Conservation (phyloP, 768 basidiomycete genomes). For the Filobasidium wieringae region DNA sequence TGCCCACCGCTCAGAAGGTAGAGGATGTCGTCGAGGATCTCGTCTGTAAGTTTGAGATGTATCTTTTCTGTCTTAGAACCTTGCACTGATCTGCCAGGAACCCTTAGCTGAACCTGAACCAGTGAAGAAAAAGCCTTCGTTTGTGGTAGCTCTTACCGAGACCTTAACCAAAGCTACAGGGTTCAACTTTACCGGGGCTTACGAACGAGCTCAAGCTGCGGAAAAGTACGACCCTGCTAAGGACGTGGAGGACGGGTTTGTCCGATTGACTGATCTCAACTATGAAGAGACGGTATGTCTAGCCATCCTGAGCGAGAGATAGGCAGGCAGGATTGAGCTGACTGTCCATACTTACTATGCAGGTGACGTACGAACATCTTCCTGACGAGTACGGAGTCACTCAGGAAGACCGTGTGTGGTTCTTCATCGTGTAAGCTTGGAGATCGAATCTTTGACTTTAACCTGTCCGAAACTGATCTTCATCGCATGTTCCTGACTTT, state of each 20-base stretch:
- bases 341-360: background rate
- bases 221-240: constrained; percentile 62
- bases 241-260: constrained; percentile 50
- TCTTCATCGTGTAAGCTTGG: constrained; percentile 57
- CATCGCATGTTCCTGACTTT: background rate
- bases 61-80: background rate
- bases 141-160: background rate
- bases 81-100: background rate
- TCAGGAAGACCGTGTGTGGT: constrained; percentile 60
- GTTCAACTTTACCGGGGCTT: constrained; percentile 45
- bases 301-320: background rate
- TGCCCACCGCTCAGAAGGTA: background rate
- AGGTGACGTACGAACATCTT: constrained; percentile 60
- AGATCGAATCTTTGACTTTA: background rate
- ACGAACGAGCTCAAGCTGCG: constrained; percentile 48
- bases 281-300: constrained; percentile 44
- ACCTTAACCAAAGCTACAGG: constrained; percentile 20
- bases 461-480: background rate
- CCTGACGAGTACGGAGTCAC: constrained; percentile 40
- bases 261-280: constrained; percentile 71
- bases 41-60: background rate
- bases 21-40: background rate
- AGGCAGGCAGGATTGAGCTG: background rate
- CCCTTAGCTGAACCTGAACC: no score
- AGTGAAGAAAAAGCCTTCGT: no score